phyloP scores from a whole-genome alignment of 257 asterid species.

The Avicennia marina region DNA sequence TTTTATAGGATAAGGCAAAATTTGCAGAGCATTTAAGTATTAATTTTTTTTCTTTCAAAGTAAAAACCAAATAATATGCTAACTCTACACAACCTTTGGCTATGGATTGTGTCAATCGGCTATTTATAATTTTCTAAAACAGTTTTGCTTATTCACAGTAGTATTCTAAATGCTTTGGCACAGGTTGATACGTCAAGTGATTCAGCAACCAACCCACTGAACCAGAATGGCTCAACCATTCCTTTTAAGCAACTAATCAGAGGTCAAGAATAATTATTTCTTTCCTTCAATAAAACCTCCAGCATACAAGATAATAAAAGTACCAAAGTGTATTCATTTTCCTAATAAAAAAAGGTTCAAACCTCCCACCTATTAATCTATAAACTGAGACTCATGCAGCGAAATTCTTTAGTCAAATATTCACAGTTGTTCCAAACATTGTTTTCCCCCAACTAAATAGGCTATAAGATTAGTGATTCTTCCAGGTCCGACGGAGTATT shows the following conservation, averaged over 20 bases:
- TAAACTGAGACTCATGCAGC: conserved; percentile 4
- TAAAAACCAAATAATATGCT: too few species aligned
- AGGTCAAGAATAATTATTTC: not conserved
- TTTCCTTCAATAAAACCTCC: not conserved
- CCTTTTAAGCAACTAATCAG: not conserved
- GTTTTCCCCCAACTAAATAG: not conserved
- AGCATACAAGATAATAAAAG: not conserved
- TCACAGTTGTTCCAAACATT: not conserved
- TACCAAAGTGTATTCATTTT: too few species aligned
- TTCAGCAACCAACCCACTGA: not conserved
- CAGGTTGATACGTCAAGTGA: not conserved
- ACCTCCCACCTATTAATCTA: too few species aligned
- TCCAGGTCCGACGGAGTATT: conserved; percentile 2
- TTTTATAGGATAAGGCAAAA: too few species aligned
- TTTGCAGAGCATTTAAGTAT: not conserved
- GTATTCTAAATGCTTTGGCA: too few species aligned
- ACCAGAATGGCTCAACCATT: not conserved
- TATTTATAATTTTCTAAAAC: too few species aligned
- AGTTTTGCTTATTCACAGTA: not conserved
- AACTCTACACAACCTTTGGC: too few species aligned
- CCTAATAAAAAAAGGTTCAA: too few species aligned
- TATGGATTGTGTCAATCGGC: too few species aligned
- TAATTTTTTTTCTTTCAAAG: too few species aligned
- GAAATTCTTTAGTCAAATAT: not conserved
- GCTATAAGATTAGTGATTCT: conserved; percentile 11